Percentiles rank a stretch among this genome's conserved stretches.
phyloP scores from a whole-genome alignment of 768 basidiomycete genomes.

The Kwoniella mangroviensis region DNA sequence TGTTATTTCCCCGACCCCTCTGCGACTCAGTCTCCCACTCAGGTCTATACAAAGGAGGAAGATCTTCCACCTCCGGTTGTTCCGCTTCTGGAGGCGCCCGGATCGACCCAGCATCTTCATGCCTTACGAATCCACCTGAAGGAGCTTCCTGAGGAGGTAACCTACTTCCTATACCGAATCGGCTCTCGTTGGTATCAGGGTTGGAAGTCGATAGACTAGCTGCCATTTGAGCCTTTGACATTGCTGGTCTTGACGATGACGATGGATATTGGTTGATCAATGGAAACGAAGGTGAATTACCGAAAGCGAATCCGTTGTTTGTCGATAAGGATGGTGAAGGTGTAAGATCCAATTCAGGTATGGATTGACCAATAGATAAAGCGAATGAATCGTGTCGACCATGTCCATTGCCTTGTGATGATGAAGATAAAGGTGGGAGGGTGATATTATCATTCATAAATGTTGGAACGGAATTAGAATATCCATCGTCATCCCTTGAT shows the following conservation, averaged over 20 bases:
- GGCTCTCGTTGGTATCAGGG: slow-evolving; percentile 21
- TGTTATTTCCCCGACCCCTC: slow-evolving; percentile 1
- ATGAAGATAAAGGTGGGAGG: neutral
- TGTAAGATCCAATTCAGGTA: slow-evolving; percentile 15
- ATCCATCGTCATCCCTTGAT: slow-evolving; percentile 21
- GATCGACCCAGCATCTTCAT: slow-evolving; percentile 46
- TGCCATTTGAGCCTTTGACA: slow-evolving; percentile 45
- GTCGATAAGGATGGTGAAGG: slow-evolving; percentile 20
- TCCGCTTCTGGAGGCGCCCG: slow-evolving; percentile 11
- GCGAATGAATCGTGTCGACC: slow-evolving; percentile 33
- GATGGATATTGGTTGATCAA: slow-evolving; percentile 12
- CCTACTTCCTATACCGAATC: neutral
- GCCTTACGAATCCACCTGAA: slow-evolving; percentile 39
- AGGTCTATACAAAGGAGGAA: slow-evolving; percentile 47
- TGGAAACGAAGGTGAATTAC: slow-evolving; percentile 21
- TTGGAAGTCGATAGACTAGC: slow-evolving; percentile 35
- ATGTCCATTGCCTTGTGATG: slow-evolving; percentile 14
- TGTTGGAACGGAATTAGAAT: slow-evolving; percentile 38
- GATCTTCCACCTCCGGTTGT: slow-evolving; percentile 33
- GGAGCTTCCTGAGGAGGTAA: slow-evolving; percentile 38
- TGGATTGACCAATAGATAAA: slow-evolving; percentile 17
- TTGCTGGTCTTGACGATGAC: slow-evolving; percentile 2
- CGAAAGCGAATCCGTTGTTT: neutral
- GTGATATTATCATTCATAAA: slow-evolving; percentile 23
- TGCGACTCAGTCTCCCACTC: slow-evolving; percentile 38